phyloP scores from a whole-genome alignment of 192 early-diverging fungal genomes.

The Backusella mclennaniae region DNA sequence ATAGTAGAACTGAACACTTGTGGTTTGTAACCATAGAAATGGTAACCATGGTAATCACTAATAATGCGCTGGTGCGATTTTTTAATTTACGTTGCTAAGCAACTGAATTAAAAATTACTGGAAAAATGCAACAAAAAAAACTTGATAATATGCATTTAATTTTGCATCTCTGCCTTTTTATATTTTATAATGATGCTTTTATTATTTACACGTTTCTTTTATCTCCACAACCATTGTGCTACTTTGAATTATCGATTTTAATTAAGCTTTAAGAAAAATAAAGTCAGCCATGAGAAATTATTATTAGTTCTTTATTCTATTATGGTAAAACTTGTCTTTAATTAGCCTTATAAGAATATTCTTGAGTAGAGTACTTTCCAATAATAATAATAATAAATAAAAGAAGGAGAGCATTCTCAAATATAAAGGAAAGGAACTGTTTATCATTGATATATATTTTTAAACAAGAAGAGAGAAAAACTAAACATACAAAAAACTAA shows the following conservation, averaged over 20 bases:
- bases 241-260: background rate
- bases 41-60: background rate
- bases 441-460: background rate
- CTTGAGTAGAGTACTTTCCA: background rate
- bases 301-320: background rate
- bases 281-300: conserved; percentile 6
- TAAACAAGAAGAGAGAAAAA: background rate
- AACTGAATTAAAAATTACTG: background rate
- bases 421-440: background rate
- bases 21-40: background rate
- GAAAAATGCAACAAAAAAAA: background rate
- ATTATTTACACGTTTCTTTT: conserved; percentile 1
- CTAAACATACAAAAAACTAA: background rate
- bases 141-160: background rate
- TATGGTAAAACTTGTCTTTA: background rate
- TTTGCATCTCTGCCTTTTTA: background rate
- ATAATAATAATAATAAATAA: background rate
- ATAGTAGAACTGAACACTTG: background rate
- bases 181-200: background rate
- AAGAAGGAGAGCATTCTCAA: background rate
- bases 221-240: background rate
- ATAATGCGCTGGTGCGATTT: background rate
- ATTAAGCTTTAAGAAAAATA: background rate
- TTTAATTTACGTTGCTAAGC: background rate
- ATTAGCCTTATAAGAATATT: background rate